phyloP scores from a whole-genome alignment of 352 stramenopile genomes.

The Phytophthora pinifolia region DNA sequence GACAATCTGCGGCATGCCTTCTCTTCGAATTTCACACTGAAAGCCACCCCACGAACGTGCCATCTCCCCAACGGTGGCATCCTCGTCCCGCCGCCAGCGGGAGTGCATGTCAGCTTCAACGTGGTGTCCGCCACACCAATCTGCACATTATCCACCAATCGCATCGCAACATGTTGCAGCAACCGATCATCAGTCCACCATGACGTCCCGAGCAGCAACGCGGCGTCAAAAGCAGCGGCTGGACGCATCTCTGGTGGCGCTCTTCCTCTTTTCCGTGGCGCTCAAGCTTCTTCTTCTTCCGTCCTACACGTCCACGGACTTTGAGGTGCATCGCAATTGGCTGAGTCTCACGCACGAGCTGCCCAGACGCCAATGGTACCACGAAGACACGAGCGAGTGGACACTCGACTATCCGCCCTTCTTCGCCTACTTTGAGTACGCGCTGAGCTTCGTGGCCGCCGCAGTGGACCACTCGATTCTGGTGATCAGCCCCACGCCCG shows the following conservation, averaged over 20 bases:
- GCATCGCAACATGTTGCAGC: constrained; percentile 5
- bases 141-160: constrained; percentile 15
- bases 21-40: background rate
- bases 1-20: background rate
- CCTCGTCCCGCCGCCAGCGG: no score
- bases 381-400: constrained; percentile 94
- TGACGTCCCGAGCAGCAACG: constrained; percentile 14
- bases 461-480: constrained; percentile 71
- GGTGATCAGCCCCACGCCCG: constrained; percentile 49
- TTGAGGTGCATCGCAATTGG: constrained; percentile 99
- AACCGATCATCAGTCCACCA: constrained; percentile 14
- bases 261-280: constrained; percentile 51
- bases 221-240: constrained; percentile 22
- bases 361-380: constrained; percentile 93
- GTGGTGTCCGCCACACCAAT: background rate
- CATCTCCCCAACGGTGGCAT: no score
- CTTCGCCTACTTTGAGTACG: constrained; percentile 97
- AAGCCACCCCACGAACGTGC: background rate
- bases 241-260: constrained; percentile 45
- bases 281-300: constrained; percentile 91
- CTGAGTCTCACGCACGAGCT: constrained; percentile 94
- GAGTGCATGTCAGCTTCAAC: constrained; percentile 23
- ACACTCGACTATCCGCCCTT: constrained; percentile 98
- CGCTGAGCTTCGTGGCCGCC: constrained; percentile 66
- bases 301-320: constrained; percentile 96